These are phyloP conservation scores for Sarocladiaceae sp. DNA, from an alignment of 2,329 filamentous ascomycete genomes.

Conservation along the genomic window DNA sequence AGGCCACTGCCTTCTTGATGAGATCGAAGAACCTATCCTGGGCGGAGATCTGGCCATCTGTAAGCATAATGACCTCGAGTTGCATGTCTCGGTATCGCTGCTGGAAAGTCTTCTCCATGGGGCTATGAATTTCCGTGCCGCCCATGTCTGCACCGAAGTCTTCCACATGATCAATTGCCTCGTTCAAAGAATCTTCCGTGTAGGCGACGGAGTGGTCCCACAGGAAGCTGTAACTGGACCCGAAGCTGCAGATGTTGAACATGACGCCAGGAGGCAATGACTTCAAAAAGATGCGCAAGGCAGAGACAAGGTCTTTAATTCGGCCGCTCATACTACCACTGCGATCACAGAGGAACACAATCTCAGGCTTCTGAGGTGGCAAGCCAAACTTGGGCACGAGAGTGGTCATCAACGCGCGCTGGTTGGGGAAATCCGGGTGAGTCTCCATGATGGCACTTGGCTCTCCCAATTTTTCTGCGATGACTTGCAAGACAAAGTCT, in stretches of 20 bases:
- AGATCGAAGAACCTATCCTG: slow-evolving; percentile 39
- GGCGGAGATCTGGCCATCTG: slow-evolving; percentile 52
- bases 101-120: slow-evolving; percentile 40
- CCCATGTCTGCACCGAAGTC: slow-evolving; percentile 43
- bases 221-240: slow-evolving; percentile 39
- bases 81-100: slow-evolving; percentile 40
- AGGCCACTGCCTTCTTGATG: slow-evolving; percentile 34
- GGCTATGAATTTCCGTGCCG: slow-evolving; percentile 47
- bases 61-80: slow-evolving; percentile 51
- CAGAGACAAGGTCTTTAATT: slow-evolving; percentile 41
- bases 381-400: slow-evolving; percentile 67
- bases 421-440: slow-evolving; percentile 56
- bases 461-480: slow-evolving; percentile 54
- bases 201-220: slow-evolving; percentile 45
- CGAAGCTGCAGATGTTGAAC: slow-evolving; percentile 71
- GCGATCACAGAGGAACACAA: slow-evolving; percentile 70
- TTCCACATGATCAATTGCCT: slow-evolving; percentile 38
- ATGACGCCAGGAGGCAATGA: slow-evolving; percentile 59
- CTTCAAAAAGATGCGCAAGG: slow-evolving; percentile 61
- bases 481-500: slow-evolving; percentile 65
- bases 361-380: slow-evolving; percentile 50
- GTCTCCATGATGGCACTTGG: slow-evolving; percentile 63
- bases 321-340: slow-evolving; percentile 57
- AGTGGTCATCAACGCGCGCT: slow-evolving; percentile 66
- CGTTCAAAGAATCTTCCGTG: slow-evolving; percentile 34